phyloP scores from a whole-genome alignment of 2,329 filamentous ascomycete genomes.

The Leptographium lundbergii region DNA sequence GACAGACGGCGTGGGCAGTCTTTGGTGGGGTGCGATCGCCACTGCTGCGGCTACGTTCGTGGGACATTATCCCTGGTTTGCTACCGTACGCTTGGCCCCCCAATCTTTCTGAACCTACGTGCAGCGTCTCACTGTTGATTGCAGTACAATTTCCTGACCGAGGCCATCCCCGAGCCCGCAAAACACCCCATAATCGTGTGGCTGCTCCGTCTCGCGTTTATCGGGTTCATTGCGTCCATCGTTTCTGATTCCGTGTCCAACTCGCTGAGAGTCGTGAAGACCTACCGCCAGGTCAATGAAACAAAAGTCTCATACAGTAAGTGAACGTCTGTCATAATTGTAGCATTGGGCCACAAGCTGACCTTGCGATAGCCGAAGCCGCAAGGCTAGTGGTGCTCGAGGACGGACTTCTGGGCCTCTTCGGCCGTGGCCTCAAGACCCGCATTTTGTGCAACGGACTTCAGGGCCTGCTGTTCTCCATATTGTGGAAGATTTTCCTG shows the following conservation, averaged over 20 bases:
- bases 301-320: constrained; percentile 31
- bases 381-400: constrained; percentile 25
- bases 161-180: constrained; percentile 25
- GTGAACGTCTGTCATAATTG: constrained; percentile 6
- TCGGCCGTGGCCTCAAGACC: constrained; percentile 33
- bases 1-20: constrained; percentile 28
- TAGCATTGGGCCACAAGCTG: neutral
- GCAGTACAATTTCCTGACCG: constrained; percentile 31
- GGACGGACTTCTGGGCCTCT: constrained; percentile 28
- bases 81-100: constrained; percentile 20
- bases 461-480: constrained; percentile 33
- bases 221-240: constrained; percentile 30
- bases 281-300: constrained; percentile 36
- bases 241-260: constrained; percentile 34
- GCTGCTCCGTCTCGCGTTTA: constrained; percentile 29
- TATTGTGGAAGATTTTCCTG: constrained; percentile 35
- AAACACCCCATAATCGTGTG: constrained; percentile 27
- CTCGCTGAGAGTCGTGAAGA: constrained; percentile 34
- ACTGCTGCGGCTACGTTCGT: constrained; percentile 35
- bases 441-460: constrained; percentile 35
- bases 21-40: constrained; percentile 37
- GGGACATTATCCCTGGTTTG: constrained; percentile 37
- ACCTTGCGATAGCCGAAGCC: constrained; percentile 24
- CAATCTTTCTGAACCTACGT: neutral
- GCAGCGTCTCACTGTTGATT: neutral